A percentile compares a stretch with the other conserved stretches of the same genome.
phyloP scores from a whole-genome alignment of 2,329 filamentous ascomycete genomes.

The Uncinocarpus reesii region DNA sequence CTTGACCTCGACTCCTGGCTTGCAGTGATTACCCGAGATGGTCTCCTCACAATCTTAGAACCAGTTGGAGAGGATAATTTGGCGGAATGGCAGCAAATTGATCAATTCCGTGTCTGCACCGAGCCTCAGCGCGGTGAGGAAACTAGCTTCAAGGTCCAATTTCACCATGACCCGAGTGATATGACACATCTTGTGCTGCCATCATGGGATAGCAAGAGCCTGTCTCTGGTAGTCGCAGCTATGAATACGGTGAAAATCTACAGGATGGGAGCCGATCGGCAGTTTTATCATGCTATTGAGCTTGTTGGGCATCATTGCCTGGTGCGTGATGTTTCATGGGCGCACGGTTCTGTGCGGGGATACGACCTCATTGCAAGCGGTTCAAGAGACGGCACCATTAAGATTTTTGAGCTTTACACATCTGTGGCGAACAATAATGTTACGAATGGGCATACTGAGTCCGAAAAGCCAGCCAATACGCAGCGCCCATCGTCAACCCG shows the following conservation, averaged over 20 bases:
- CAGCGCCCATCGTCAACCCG: conserved; percentile 7
- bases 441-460: conserved; percentile 23
- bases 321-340: conserved; percentile 84
- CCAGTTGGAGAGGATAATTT: conserved; percentile 76
- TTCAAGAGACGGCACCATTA: conserved; percentile 79
- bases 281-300: conserved; percentile 76
- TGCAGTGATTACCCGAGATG: conserved; percentile 73
- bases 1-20: conserved; percentile 75
- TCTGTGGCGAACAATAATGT: conserved; percentile 22
- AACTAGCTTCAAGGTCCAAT: conserved; percentile 72
- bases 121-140: conserved; percentile 70
- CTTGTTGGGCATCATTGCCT: conserved; percentile 63
- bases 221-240: conserved; percentile 74
- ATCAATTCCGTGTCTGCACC: conserved; percentile 63
- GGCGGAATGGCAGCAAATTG: conserved; percentile 62
- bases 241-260: conserved; percentile 78
- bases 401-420: conserved; percentile 64
- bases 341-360: conserved; percentile 77
- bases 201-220: conserved; percentile 66
- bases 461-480: conserved; percentile 23
- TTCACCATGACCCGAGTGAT: conserved; percentile 67
- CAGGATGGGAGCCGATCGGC: conserved; percentile 60
- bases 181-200: conserved; percentile 69
- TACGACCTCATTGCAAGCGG: conserved; percentile 86
- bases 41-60: conserved; percentile 68